Evolutionary conservation across 1,284 basidiomycete genomes (phyloP), one percentile per base, ranked within the genome.

Genomic region (Apiotrichum gamsii): DNA sequence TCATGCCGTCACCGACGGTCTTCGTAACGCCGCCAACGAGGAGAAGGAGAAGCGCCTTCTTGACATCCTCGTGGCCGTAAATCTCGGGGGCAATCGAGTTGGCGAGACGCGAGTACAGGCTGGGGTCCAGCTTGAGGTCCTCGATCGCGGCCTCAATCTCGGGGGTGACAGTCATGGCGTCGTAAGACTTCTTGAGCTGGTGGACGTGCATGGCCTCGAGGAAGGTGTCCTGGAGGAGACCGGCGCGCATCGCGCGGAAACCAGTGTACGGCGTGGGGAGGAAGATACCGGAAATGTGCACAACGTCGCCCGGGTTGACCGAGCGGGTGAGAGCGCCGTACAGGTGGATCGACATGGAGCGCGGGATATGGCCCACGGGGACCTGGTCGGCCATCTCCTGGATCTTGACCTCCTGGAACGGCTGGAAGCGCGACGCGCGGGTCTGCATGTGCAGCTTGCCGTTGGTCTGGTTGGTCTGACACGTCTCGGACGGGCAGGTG

Each of bases 301-400:
- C 86, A 21, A 96, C 85, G 65, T 99, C 95, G 24, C 95, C 95
- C 0, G 95, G 95, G 63, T 86, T 95, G 82, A 97, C 85, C 39
- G 81, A 76, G 32, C 95, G 85, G 4, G 91, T 94, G 36, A 96
- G 78, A 47, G 80, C 84, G 13, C 95, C 95, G 59, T 90, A 84
- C 31, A 98, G 78, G 69, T 99, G 93, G 24, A 97, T 74, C 0
- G 91, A 93, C 95, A 97, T 98, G 3, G 91, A 91, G 30, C 95
- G 85, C 25, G 95, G 95, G 51, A 99, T 98, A 69, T 99, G 95
- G 4, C 95, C 95, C 30, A 98, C 93, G 19, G 95, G 95, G 0
- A 99, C 95, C 83, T 99, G 95, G 66, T 98, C 95, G 20, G 95
- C 88, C 94, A 98, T 95, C 73, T 99, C 95, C 71, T 99, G 95